Evolutionary conservation across 1,284 basidiomycete genomes (phyloP).

Genomic region (Trametes pubescens): DNA sequence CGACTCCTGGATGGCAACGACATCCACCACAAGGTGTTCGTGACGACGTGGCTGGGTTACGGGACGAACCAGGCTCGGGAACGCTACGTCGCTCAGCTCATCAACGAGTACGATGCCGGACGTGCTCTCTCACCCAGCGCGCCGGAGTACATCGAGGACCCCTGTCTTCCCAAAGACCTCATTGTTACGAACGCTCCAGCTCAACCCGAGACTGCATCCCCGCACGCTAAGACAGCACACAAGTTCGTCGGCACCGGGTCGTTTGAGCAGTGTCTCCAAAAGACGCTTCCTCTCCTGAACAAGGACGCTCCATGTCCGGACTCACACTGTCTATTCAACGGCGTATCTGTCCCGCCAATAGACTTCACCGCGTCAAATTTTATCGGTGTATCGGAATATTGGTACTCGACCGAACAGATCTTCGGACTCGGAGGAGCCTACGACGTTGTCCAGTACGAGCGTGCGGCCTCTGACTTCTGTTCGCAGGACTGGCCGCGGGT

Average conservation of each 20-base stretch:
- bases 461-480: conserved; percentile 91
- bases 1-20: conserved; percentile 87
- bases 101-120: conserved; percentile 61
- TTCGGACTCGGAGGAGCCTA: conserved; percentile 95
- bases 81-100: conserved; percentile 81
- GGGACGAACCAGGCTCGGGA: conserved; percentile 97
- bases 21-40: conserved; percentile 93
- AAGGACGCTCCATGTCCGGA: conserved; percentile 87
- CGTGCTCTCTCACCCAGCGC: conserved; percentile 38
- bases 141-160: conserved; percentile 72
- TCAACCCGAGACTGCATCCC: conserved; percentile 48
- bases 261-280: conserved; percentile 84
- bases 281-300: conserved; percentile 84
- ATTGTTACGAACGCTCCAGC: conserved; percentile 61
- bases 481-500: conserved; percentile 82
- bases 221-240: conserved; percentile 59
- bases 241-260: conserved; percentile 89
- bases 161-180: conserved; percentile 89
- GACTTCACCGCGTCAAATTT: conserved; percentile 93
- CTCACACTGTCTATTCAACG: conserved; percentile 94
- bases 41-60: conserved; percentile 98
- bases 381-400: conserved; percentile 98
- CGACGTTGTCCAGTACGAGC: conserved; percentile 96
- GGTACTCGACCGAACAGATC: conserved; percentile 98
- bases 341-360: conserved; percentile 92